phyloP scores from a whole-genome alignment of 345 rosid species.

The Ceriops decandra region DNA sequence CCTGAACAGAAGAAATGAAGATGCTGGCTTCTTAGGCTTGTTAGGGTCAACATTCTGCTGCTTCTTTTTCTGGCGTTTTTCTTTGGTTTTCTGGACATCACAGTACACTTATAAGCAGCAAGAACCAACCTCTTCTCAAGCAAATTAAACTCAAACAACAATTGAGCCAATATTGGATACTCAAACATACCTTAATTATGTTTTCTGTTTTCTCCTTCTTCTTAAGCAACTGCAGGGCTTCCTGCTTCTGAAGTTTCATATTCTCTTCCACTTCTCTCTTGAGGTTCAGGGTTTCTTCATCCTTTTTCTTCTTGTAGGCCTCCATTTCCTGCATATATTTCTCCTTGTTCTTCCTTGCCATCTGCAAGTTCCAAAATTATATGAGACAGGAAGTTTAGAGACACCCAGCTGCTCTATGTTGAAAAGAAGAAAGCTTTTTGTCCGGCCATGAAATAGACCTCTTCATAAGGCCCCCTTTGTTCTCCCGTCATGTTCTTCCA shows the following conservation, averaged over 20 bases:
- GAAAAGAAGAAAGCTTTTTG: too few species aligned
- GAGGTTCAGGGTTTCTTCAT: conserved; percentile 53
- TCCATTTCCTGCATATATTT: conserved; percentile 74
- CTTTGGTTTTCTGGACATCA: conserved; percentile 60
- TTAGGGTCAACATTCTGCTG: conserved; percentile 67
- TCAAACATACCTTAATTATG: conserved; percentile 62
- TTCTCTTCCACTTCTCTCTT: conserved; percentile 71
- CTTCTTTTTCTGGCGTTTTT: conserved; percentile 52
- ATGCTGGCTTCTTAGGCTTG: conserved; percentile 92
- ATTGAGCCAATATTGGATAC: neutral
- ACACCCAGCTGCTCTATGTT: too few species aligned
- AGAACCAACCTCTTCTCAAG: too few species aligned
- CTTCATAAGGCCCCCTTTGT: conserved; percentile 58
- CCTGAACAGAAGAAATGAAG: conserved; percentile 76
- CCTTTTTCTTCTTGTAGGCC: conserved; percentile 70
- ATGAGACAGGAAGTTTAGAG: too few species aligned
- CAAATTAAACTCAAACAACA: too few species aligned
- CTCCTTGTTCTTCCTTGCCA: conserved; percentile 79
- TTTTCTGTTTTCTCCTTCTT: conserved; percentile 90
- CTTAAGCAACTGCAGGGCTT: conserved; percentile 80
- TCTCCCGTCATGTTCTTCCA: conserved; percentile 82
- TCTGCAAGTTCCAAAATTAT: conserved; percentile 30
- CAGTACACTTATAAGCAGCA: too few species aligned
- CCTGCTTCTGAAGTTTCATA: conserved; percentile 85
- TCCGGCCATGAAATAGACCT: conserved; percentile 28